Conservation (phyloP, 2,329 filamentous ascomycete species). For the Aquanectria penicillioides region DNA sequence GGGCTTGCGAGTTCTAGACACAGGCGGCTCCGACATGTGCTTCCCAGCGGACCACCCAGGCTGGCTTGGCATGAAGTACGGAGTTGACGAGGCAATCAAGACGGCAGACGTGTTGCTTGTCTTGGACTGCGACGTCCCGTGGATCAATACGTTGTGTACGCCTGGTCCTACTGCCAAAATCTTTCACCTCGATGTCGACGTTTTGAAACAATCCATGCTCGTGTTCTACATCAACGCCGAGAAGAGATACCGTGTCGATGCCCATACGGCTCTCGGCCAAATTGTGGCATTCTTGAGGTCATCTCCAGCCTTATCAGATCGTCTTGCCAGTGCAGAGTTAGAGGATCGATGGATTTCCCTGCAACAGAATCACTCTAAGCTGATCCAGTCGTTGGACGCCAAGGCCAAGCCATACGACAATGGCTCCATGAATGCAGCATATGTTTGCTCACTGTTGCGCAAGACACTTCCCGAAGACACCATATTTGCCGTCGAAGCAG, state of each 20-base stretch:
- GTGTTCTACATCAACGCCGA: conserved; percentile 75
- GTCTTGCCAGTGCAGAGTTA: conserved; percentile 51
- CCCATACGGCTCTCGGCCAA: conserved; percentile 72
- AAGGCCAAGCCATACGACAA: conserved; percentile 55
- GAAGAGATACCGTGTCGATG: conserved; percentile 72
- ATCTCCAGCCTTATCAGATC: conserved; percentile 58
- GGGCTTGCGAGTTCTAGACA: conserved; percentile 76
- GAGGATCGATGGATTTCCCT: background rate
- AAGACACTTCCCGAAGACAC: conserved; percentile 55
- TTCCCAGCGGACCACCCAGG: conserved; percentile 75
- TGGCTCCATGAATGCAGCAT: background rate
- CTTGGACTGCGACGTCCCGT: conserved; percentile 88
- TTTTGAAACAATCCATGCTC: conserved; percentile 75
- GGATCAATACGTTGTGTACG: conserved; percentile 79
- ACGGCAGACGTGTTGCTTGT: conserved; percentile 86
- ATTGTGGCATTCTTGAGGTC: conserved; percentile 57
- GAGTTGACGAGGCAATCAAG: conserved; percentile 75
- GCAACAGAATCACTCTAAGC: background rate
- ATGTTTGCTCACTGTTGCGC: conserved; percentile 39
- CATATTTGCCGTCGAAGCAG: conserved; percentile 79
- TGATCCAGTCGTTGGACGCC: conserved; percentile 62
- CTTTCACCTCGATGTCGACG: conserved; percentile 72
- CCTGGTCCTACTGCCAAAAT: conserved; percentile 61
- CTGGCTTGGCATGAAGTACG: conserved; percentile 76
- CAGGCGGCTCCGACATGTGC: conserved; percentile 81